Evolutionary conservation across 345 rosid genomes (phyloP).

Genomic region (Theobroma cacao): DNA sequence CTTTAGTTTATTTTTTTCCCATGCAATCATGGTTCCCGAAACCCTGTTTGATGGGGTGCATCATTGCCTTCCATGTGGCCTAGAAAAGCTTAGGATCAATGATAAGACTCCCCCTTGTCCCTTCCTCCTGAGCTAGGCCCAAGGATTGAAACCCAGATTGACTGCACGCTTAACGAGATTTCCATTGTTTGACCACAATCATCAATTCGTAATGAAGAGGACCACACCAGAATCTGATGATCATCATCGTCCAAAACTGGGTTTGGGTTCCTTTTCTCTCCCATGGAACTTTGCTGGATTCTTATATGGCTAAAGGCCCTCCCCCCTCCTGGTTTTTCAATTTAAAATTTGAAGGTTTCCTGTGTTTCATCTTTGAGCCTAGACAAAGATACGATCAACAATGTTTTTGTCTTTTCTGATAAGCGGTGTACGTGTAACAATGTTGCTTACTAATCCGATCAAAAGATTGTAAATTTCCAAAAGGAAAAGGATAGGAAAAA

Average conservation of each 20-base stretch:
- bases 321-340: not conserved
- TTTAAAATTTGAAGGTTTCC: not conserved
- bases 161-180: conserved; percentile 31
- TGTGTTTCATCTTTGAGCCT: not conserved
- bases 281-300: not conserved
- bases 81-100: not conserved
- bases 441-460: not conserved
- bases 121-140: conserved; percentile 4
- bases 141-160: conserved; percentile 22
- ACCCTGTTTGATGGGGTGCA: not conserved
- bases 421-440: not conserved
- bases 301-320: not conserved
- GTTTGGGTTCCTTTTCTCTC: no score
- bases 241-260: no score
- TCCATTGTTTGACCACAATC: conserved; percentile 22
- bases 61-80: conserved; percentile 26
- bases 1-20: not conserved
- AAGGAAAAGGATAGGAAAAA: not conserved
- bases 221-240: not conserved
- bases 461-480: not conserved
- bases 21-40: conserved; percentile 12
- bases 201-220: not conserved
- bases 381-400: not conserved
- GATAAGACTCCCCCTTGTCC: not conserved
- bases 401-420: not conserved